Evolutionary conservation across 495 filamentous ascomycete genomes (phyloP).

Genomic region (Aspergillus haitiensis): DNA sequence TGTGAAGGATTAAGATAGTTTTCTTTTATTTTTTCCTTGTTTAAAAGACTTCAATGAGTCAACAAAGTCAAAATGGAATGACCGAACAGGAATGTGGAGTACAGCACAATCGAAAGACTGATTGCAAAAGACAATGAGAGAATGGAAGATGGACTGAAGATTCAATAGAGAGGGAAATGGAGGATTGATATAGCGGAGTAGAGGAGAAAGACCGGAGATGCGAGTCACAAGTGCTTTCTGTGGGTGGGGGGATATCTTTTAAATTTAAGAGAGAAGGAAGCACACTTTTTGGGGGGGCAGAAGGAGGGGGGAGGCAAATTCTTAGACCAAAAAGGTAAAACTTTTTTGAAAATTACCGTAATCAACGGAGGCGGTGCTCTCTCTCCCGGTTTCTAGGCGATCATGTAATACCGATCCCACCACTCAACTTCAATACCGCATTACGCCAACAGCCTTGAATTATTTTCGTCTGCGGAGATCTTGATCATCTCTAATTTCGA

Average conservation of each 20-base stretch:
- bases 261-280: slow-evolving; percentile 21
- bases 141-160: slow-evolving; percentile 15
- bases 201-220: slow-evolving; percentile 24
- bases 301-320: slow-evolving; percentile 8
- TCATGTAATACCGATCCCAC: slow-evolving; percentile 1
- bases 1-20: slow-evolving; percentile 22
- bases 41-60: slow-evolving; percentile 10
- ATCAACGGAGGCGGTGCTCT: slow-evolving; percentile 7
- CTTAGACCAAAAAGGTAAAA: slow-evolving; percentile 5
- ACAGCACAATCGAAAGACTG: slow-evolving; percentile 19
- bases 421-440: background rate
- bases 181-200: slow-evolving; percentile 13
- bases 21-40: slow-evolving; percentile 18
- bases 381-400: slow-evolving; percentile 8
- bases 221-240: slow-evolving; percentile 18
- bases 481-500: background rate
- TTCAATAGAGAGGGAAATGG: slow-evolving; percentile 16
- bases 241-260: slow-evolving; percentile 26
- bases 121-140: slow-evolving; percentile 11
- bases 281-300: slow-evolving; percentile 16
- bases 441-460: slow-evolving; percentile 2
- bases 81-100: slow-evolving; percentile 15
- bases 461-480: slow-evolving; percentile 1
- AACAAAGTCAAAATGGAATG: slow-evolving; percentile 9
- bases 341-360: slow-evolving; percentile 22